These are phyloP conservation scores for Arabidopsis suecica DNA, from an alignment of 345 rosid species.

Conservation along the genomic window DNA sequence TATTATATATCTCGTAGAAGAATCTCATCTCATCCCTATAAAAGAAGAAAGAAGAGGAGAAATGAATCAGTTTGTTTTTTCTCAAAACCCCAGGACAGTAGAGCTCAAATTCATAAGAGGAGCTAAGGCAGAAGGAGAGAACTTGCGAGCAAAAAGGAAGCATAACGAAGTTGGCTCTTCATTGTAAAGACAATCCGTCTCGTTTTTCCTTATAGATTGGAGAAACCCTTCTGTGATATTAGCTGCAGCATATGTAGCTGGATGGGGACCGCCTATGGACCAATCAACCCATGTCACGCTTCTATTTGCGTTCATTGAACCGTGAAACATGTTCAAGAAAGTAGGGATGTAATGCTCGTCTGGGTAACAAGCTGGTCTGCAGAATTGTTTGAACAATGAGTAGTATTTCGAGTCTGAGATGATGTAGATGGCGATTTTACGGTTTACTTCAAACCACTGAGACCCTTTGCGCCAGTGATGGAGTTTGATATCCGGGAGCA, in stretches of 20 bases:
- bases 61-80: slow-evolving; percentile 24
- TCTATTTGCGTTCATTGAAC: slow-evolving; percentile 69
- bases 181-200: slow-evolving; percentile 69
- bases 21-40: slow-evolving; percentile 41
- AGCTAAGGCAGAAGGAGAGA: slow-evolving; percentile 70
- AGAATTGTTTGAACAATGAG: slow-evolving; percentile 66
- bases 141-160: slow-evolving; percentile 91
- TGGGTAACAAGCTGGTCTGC: slow-evolving; percentile 92
- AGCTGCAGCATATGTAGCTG: slow-evolving; percentile 59
- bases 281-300: slow-evolving; percentile 92
- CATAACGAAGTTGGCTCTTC: slow-evolving; percentile 66
- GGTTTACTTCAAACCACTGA: slow-evolving; percentile 92
- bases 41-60: slow-evolving; percentile 30
- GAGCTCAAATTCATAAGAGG: slow-evolving; percentile 76
- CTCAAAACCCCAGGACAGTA: slow-evolving; percentile 70
- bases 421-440: slow-evolving; percentile 63
- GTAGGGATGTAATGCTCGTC: slow-evolving; percentile 96
- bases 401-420: slow-evolving; percentile 76
- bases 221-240: slow-evolving; percentile 70
- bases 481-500: slow-evolving; percentile 82
- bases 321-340: slow-evolving; percentile 79
- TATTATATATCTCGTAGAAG: slow-evolving; percentile 32
- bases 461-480: slow-evolving; percentile 94
- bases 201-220: slow-evolving; percentile 65
- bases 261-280: slow-evolving; percentile 92